Percentiles rank a stretch among this genome's conserved stretches.
These are phyloP conservation scores for Schwanniomyces polymorphus DNA, from an alignment of 805 yeast genomes.

Conservation along the genomic window DNA sequence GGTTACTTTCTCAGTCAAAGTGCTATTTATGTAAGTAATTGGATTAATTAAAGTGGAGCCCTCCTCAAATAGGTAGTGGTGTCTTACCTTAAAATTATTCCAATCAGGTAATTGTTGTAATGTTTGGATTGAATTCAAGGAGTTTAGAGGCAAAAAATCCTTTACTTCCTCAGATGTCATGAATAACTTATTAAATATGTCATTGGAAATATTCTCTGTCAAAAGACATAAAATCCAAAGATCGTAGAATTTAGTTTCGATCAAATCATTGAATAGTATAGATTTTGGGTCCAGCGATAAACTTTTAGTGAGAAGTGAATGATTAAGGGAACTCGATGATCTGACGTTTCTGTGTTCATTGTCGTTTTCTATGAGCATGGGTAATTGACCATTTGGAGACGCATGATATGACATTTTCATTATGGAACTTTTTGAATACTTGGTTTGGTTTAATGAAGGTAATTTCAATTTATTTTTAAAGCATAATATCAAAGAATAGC, in stretches of 20 bases:
- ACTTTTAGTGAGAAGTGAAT: constrained; percentile 1
- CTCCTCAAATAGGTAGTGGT: constrained; percentile 21
- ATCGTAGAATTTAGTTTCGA: constrained; percentile 52
- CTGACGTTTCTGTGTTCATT: constrained; percentile 30
- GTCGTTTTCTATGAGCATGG: constrained; percentile 55
- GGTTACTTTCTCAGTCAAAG: not conserved
- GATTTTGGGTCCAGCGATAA: constrained; percentile 4
- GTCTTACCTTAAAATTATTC: constrained; percentile 24
- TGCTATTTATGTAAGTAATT: not conserved
- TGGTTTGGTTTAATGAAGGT: constrained; percentile 26
- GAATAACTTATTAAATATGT: constrained; percentile 12
- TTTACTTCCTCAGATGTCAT: constrained; percentile 8
- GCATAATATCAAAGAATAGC: constrained; percentile 46
- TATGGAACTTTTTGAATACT: constrained; percentile 29
- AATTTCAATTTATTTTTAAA: constrained; percentile 42
- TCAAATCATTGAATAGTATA: constrained; percentile 36
- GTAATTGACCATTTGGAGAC: constrained; percentile 50
- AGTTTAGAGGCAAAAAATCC: not conserved
- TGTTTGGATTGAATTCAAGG: constrained; percentile 13
- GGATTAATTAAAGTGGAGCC: not conserved
- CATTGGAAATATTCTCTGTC: constrained; percentile 12
- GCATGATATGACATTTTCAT: constrained; percentile 50
- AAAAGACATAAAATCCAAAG: constrained; percentile 42
- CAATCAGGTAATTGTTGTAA: constrained; percentile 21
- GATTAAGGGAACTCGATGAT: constrained; percentile 7